Percentiles rank a stretch among this genome's conserved stretches.
phyloP scores from a whole-genome alignment of 768 basidiomycete genomes.

The Auricularia sp. region DNA sequence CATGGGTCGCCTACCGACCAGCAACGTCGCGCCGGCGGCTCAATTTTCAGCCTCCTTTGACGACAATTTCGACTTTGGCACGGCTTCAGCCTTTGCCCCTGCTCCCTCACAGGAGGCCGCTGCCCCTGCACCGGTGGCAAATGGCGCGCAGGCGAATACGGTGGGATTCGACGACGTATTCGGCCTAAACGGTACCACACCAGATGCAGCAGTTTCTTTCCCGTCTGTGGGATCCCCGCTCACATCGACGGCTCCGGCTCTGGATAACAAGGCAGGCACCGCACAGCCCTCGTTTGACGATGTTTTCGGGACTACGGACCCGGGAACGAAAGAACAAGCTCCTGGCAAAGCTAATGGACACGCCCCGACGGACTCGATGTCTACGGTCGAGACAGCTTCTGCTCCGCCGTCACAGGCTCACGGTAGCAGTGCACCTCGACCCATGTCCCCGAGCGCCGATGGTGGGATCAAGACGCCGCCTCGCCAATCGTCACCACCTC shows the following conservation, averaged over 20 bases:
- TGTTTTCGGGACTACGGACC: not conserved
- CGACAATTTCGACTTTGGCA: conserved; percentile 54
- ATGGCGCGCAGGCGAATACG: conserved; percentile 11
- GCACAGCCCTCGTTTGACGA: not conserved
- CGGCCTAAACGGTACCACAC: conserved; percentile 25
- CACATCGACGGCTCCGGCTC: conserved; percentile 15
- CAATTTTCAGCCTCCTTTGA: conserved; percentile 60
- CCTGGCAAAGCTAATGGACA: not conserved
- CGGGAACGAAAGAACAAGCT: not conserved
- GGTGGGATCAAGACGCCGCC: conserved; percentile 25
- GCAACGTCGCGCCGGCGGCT: conserved; percentile 28
- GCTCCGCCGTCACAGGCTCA: not conserved
- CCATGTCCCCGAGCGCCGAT: conserved; percentile 18
- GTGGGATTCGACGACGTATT: conserved; percentile 47
- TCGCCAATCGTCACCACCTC: conserved; percentile 18
- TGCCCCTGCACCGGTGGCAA: conserved; percentile 12
- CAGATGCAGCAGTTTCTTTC: conserved; percentile 12
- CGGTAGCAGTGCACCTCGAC: conserved; percentile 6
- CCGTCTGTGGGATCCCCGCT: conserved; percentile 26
- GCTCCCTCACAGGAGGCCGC: conserved; percentile 10
- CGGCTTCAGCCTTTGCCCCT: conserved; percentile 21
- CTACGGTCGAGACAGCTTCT: not conserved
- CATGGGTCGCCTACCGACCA: conserved; percentile 44
- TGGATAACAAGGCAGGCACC: not conserved
- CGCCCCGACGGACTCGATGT: not conserved